Percentiles rank a stretch among this genome's conserved stretches.
These are phyloP conservation scores for Bothriochloa decipiens DNA, from an alignment of 176 grass and related monocot genomes.

Conservation along the genomic window DNA sequence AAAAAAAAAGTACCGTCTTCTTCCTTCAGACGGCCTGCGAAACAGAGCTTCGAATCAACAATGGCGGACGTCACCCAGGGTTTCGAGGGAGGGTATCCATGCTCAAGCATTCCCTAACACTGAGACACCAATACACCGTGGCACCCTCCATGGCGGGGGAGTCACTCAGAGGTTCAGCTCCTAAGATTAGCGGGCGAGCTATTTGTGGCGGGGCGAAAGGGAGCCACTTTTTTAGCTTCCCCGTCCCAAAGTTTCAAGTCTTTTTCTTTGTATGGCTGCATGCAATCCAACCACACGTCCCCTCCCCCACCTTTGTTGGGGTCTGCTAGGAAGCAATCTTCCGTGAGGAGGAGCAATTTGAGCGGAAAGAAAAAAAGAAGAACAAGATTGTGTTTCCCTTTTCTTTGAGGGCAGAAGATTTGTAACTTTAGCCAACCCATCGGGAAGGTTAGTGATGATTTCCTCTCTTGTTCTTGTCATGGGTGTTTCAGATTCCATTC, in stretches of 20 bases:
- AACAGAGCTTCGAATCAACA: no score
- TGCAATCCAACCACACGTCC: constrained; percentile 27
- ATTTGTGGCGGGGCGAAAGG: constrained; percentile 6
- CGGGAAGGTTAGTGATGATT: constrained; percentile 19
- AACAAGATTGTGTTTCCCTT: not conserved
- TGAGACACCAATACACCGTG: not conserved
- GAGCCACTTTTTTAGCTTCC: constrained; percentile 37
- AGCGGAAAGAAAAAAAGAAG: not conserved
- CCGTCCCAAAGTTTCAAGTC: not conserved
- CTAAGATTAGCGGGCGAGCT: constrained; percentile 29
- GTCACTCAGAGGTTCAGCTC: not conserved
- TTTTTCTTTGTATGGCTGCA: constrained; percentile 24
- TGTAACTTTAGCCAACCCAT: not conserved
- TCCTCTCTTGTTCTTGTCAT: not conserved
- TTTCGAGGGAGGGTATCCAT: no score
- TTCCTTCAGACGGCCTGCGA: no score
- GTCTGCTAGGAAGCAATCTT: constrained; percentile 25
- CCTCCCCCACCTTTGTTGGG: constrained; percentile 38
- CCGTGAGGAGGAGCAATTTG: constrained; percentile 10
- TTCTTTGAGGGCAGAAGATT: not conserved
- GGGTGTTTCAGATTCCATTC: not conserved
- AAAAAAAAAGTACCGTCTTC: no score
- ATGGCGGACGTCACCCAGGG: no score
- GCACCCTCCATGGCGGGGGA: not conserved
- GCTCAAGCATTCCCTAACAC: not conserved